These are phyloP conservation scores for Emericellopsis terricola DNA, from an alignment of 495 filamentous ascomycete genomes.

Conservation along the genomic window DNA sequence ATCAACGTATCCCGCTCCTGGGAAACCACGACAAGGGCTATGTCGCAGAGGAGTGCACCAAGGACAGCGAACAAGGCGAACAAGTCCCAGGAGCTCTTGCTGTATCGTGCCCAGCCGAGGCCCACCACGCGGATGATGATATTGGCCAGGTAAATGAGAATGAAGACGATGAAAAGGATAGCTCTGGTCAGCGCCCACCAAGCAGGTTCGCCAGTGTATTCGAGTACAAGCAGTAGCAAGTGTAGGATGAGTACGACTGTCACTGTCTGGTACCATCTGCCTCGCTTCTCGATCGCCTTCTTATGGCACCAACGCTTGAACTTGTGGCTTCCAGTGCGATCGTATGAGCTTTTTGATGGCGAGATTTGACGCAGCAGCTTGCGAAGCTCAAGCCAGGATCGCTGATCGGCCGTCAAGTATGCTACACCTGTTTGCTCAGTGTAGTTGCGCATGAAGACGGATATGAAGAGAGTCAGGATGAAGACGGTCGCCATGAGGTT, in stretches of 20 bases:
- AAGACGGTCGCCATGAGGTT: constrained; percentile 95
- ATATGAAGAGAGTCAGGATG: constrained; percentile 93
- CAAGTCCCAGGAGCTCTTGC: constrained; percentile 88
- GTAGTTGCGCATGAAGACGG: constrained; percentile 99
- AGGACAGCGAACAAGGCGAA: constrained; percentile 72
- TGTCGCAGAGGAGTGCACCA: constrained; percentile 64
- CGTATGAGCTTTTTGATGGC: constrained; percentile 73
- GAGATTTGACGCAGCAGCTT: constrained; percentile 88
- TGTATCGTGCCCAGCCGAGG: constrained; percentile 82
- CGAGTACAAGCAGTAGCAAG: constrained; percentile 62
- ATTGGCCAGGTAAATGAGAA: constrained; percentile 69
- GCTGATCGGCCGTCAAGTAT: constrained; percentile 88
- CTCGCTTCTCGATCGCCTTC: constrained; percentile 82
- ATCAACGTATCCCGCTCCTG: constrained; percentile 39
- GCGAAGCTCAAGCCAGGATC: constrained; percentile 88
- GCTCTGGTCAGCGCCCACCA: constrained; percentile 55
- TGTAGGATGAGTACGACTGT: constrained; percentile 68
- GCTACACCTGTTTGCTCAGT: constrained; percentile 97
- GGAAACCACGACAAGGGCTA: constrained; percentile 45
- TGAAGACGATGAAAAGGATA: constrained; percentile 67
- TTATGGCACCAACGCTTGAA: constrained; percentile 93
- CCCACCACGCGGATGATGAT: constrained; percentile 71
- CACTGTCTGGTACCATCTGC: constrained; percentile 73
- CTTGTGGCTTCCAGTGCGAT: constrained; percentile 40
- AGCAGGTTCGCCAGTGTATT: constrained; percentile 57